Evolutionary conservation across 2,329 filamentous ascomycete genomes (phyloP), one percentile per base, ranked within the genome.

Genomic region (Stagonosporopsis vannaccii): DNA sequence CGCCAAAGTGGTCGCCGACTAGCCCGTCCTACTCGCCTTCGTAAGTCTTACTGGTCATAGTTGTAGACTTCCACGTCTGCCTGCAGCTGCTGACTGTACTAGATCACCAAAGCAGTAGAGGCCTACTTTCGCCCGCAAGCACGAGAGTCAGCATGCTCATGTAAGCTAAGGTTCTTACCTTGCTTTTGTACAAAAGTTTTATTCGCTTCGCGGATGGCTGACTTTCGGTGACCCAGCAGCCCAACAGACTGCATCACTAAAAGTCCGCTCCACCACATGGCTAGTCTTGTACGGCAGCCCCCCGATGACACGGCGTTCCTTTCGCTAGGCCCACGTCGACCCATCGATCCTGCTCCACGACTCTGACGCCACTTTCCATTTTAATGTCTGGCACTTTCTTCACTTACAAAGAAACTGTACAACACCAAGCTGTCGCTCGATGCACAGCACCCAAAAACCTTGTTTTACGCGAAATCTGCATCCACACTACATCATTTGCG

Each of bases 1-100:
- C 56, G 40, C 75, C 76, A 32, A 76, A 77, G 56, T 78, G 71
- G 68, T 84, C 81, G 62, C 82, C 82, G 32, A 75, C 72, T 19
- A 71, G 67, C 46, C 74, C 74, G 28, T 65, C 65, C 20, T 81
- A 79, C 61, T 80, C 78, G 58, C 78, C 79, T 36, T 79, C 77
- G 78, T 80, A 77, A 79, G 78, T 76, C 20, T 46, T 41, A 39
- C 15, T 32, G 54, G 58, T 67, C 62, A 66, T 70, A 66, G 65
- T 72, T 67, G 66, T 67, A 69, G 47, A 54, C 44, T 44, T 36
- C 44, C 17, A 37, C 23, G 26, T 35, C 3, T 7, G 42, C 6
- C 11, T 47, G 28, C 51, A 48, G 23, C 25, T 44, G 39, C 72
- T 76, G 59, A 75, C 59, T 37, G 7, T 15, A 20, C 7, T 37